Evolutionary conservation across 169 alveolate genomes (phyloP).

Genomic region (Cardiosporidium cionae): DNA sequence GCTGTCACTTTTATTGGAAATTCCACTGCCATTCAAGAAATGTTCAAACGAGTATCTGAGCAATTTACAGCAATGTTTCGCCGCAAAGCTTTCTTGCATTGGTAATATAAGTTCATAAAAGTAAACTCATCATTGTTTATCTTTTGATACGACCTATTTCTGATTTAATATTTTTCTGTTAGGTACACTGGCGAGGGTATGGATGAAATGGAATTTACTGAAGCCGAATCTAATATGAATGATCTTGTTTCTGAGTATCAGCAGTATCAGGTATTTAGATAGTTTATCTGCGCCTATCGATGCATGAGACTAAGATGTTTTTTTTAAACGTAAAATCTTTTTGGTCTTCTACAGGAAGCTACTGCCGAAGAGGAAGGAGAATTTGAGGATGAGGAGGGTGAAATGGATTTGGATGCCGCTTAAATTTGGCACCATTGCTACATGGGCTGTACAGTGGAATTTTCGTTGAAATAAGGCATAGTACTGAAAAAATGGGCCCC

Average conservation of each 20-base stretch:
- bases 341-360: slow-evolving; percentile 58
- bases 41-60: slow-evolving; percentile 95
- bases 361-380: slow-evolving; percentile 56
- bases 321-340: neutral
- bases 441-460: no score
- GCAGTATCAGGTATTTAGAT: slow-evolving; percentile 77
- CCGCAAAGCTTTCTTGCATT: slow-evolving; percentile 94
- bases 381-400: slow-evolving; percentile 53
- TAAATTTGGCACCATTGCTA: no score
- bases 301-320: neutral
- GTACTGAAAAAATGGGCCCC: no score
- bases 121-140: neutral
- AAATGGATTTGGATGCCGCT: slow-evolving; percentile 37
- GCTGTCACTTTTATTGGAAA: slow-evolving; percentile 95
- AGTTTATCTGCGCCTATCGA: neutral
- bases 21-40: slow-evolving; percentile 94
- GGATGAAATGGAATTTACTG: slow-evolving; percentile 99
- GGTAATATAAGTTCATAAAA: no score
- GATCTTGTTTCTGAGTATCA: slow-evolving; percentile 95
- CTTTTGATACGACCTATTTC: neutral
- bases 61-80: slow-evolving; percentile 97
- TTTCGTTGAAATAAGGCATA: no score
- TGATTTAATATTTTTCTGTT: neutral
- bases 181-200: slow-evolving; percentile 66
- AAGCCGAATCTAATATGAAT: slow-evolving; percentile 96